Evolutionary conservation across 768 basidiomycete species (phyloP).

Genomic region (Agaricus blazei): DNA sequence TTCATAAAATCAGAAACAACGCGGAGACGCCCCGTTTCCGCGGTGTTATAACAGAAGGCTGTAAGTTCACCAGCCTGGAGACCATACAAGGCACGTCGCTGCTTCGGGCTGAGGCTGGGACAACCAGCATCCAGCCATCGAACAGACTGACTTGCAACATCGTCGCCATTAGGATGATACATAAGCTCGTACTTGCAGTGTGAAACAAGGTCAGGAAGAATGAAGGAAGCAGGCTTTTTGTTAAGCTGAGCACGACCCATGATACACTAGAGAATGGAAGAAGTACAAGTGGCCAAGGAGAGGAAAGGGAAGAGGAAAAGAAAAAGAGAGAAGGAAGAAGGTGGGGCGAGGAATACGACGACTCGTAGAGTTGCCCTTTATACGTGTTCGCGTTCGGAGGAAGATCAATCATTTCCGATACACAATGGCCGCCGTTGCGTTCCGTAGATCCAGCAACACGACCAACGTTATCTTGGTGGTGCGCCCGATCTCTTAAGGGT

Average conservation of each 20-base stretch:
- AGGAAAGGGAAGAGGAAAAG: background rate
- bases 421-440: too few relatives aligned
- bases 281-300: slow-evolving; percentile 2
- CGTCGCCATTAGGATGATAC: slow-evolving; percentile 42
- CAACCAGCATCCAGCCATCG: slow-evolving; percentile 46
- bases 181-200: slow-evolving; percentile 43
- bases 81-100: slow-evolving; percentile 44
- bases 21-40: slow-evolving; percentile 51
- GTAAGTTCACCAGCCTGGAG: slow-evolving; percentile 65
- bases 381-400: background rate
- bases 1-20: slow-evolving; percentile 68
- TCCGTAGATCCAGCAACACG: too few relatives aligned
- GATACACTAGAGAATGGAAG: slow-evolving; percentile 5
- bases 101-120: slow-evolving; percentile 38
- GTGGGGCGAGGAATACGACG: background rate
- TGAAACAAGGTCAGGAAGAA: slow-evolving; percentile 50
- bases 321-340: background rate
- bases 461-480: too few relatives aligned
- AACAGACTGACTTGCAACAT: slow-evolving; percentile 40
- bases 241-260: background rate
- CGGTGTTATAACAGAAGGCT: slow-evolving; percentile 57
- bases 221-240: slow-evolving; percentile 31
- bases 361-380: slow-evolving; percentile 1
- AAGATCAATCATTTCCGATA: too few relatives aligned
- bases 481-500: too few relatives aligned